Percentiles rank a stretch among this genome's conserved stretches.
Evolutionary conservation across 2,329 filamentous ascomycete genomes (phyloP).

Genomic region (Thermothelomyces thermophilus): DNA sequence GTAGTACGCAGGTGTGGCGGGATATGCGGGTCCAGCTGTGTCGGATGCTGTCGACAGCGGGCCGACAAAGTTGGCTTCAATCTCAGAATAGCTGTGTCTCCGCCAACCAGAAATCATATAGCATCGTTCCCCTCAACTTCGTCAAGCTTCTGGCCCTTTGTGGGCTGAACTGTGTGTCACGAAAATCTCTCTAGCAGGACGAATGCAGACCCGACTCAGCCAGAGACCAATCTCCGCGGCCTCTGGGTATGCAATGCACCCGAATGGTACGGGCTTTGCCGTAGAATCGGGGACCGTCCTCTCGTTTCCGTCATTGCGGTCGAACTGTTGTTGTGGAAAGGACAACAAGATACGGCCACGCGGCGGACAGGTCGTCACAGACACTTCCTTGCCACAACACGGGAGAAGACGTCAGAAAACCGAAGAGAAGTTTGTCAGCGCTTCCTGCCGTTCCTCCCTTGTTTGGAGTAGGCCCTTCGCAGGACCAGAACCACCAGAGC

Average conservation of each 20-base stretch:
- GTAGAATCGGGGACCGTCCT: too few relatives aligned
- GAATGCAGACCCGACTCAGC: background rate
- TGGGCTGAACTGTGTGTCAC: constrained; percentile 7
- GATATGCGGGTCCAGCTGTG: constrained; percentile 7
- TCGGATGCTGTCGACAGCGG: background rate
- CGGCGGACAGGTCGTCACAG: too few relatives aligned
- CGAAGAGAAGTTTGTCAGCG: background rate
- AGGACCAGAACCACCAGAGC: background rate
- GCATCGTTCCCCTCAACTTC: background rate
- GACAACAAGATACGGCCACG: too few relatives aligned
- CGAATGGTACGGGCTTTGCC: too few relatives aligned
- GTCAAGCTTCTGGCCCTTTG: constrained; percentile 2
- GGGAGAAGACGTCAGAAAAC: too few relatives aligned
- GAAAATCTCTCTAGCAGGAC: background rate
- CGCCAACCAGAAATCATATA: constrained; percentile 13
- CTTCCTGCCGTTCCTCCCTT: background rate
- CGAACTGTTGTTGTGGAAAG: too few relatives aligned
- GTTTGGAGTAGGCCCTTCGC: background rate
- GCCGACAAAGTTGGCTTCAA: background rate
- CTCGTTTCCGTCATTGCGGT: too few relatives aligned
- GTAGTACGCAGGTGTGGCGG: constrained; percentile 1
- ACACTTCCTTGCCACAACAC: too few relatives aligned
- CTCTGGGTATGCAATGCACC: too few relatives aligned
- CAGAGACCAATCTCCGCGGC: too few relatives aligned
- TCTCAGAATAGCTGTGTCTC: background rate